A percentile compares a stretch with the other conserved stretches of the same genome.
phyloP scores from a whole-genome alignment of 73 alveolate species.

The Uronychia setigera region DNA sequence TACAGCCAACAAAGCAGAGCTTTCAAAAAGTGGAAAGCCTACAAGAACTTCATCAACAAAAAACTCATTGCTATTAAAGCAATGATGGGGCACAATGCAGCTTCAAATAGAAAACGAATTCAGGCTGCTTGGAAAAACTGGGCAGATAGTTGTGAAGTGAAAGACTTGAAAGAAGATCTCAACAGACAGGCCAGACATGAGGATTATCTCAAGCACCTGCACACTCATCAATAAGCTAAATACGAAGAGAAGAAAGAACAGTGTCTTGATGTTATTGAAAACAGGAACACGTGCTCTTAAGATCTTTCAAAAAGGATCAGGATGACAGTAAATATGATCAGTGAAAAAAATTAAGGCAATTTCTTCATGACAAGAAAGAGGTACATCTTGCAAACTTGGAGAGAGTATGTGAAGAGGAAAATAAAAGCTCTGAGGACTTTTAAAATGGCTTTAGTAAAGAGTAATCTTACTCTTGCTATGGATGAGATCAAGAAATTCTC shows the following conservation, averaged over 20 bases:
- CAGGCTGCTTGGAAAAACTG: not conserved
- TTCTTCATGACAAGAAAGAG: not conserved
- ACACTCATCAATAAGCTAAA: not conserved
- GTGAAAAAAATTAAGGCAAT: not conserved
- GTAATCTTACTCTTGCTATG: not conserved
- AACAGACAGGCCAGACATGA: not conserved
- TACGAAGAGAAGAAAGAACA: not conserved
- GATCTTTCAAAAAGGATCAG: not conserved
- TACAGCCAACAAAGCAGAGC: not conserved
- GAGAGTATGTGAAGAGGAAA: not conserved
- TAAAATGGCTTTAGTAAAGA: not conserved
- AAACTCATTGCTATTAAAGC: not conserved
- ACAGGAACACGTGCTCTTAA: not conserved
- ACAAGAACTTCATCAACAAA: not conserved
- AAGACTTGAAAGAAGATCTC: not conserved
- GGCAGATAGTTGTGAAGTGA: not conserved
- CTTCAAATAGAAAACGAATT: not conserved
- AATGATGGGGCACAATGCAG: conserved; percentile 2
- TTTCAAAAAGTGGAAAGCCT: not conserved
- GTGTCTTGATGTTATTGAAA: not conserved
- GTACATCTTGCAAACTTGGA: not conserved
- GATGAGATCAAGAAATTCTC: not conserved
- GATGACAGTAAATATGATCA: not conserved
- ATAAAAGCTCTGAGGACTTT: not conserved
- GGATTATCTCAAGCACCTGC: not conserved